Evolutionary conservation across 2,329 filamentous ascomycete species (phyloP).

Genomic region (Nigrospora sphaerica): DNA sequence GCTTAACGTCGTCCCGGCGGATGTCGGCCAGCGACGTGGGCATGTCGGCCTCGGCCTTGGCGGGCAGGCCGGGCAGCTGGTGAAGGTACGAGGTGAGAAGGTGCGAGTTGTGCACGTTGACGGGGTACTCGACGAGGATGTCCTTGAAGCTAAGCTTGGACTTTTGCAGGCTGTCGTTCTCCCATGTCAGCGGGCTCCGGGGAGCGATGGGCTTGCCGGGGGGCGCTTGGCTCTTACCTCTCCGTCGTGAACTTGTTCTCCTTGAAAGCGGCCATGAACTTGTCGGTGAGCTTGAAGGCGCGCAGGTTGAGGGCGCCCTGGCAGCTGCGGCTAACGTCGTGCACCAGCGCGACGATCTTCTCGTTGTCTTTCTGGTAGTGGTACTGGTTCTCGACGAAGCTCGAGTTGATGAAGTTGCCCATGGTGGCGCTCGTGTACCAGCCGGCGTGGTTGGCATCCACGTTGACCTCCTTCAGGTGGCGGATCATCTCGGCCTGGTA

Average conservation of each 20-base stretch:
- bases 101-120: conserved; percentile 93
- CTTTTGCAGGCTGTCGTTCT: conserved; percentile 70
- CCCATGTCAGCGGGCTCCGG: conserved; percentile 11
- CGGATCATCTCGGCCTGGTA: conserved; percentile 98
- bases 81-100: conserved; percentile 92
- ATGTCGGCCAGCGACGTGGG: conserved; percentile 76
- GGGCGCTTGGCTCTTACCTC: conserved; percentile 51
- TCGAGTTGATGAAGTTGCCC: conserved; percentile 94
- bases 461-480: conserved; percentile 92
- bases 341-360: conserved; percentile 79
- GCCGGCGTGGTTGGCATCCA: conserved; percentile 94
- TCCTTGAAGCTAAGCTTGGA: conserved; percentile 90
- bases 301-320: conserved; percentile 85
- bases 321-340: conserved; percentile 91
- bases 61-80: conserved; percentile 68
- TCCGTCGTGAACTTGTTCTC: conserved; percentile 97
- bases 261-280: conserved; percentile 88
- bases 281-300: conserved; percentile 81
- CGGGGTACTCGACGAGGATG: conserved; percentile 83
- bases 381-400: conserved; percentile 96
- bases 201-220: neutral
- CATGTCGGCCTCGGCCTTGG: conserved; percentile 62
- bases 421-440: conserved; percentile 99
- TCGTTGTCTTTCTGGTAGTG: conserved; percentile 97
- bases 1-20: conserved; percentile 52